phyloP scores from a whole-genome alignment of 192 early-diverging fungal species.

The Coemansia sp. region DNA sequence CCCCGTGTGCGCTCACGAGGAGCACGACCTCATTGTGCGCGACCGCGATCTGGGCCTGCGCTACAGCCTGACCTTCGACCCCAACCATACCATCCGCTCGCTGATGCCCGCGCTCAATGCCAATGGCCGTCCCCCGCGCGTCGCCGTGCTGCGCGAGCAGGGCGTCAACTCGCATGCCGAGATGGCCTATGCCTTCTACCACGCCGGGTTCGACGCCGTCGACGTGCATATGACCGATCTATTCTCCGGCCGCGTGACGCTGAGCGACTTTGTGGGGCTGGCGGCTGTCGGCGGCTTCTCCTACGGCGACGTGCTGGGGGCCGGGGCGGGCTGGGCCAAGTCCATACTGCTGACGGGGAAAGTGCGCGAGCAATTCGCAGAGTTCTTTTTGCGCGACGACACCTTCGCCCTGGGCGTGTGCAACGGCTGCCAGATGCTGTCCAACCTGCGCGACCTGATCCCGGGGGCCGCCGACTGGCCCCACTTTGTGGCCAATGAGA shows the following conservation, averaged over 20 bases:
- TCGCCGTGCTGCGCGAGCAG: conserved; percentile 96
- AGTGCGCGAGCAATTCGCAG: conserved; percentile 70
- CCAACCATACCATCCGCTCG: conserved; percentile 31
- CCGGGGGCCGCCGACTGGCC: conserved; percentile 88
- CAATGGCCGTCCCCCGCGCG: conserved; percentile 60
- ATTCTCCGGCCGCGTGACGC: conserved; percentile 58
- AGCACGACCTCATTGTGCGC: conserved; percentile 72
- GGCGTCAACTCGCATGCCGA: conserved; percentile 96
- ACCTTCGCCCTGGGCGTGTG: conserved; percentile 98
- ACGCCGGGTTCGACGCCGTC: conserved; percentile 88
- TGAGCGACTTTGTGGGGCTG: conserved; percentile 79
- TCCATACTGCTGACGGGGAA: conserved; percentile 72
- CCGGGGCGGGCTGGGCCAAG: conserved; percentile 98
- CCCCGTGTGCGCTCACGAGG: conserved; percentile 78
- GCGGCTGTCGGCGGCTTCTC: conserved; percentile 97
- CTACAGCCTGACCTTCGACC: conserved; percentile 77
- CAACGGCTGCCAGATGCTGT: conserved; percentile 98
- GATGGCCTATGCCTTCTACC: conserved; percentile 91
- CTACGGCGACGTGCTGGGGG: conserved; percentile 98
- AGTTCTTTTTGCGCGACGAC: conserved; percentile 80
- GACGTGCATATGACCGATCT: conserved; percentile 99
- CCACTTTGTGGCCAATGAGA: conserved; percentile 83
- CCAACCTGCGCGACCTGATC: conserved; percentile 80
- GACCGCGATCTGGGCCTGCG: conserved; percentile 75
- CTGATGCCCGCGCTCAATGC: conserved; percentile 18